Evolutionary conservation across 805 yeast genomes (phyloP).

Genomic region (Wickerhamiella nectarea): DNA sequence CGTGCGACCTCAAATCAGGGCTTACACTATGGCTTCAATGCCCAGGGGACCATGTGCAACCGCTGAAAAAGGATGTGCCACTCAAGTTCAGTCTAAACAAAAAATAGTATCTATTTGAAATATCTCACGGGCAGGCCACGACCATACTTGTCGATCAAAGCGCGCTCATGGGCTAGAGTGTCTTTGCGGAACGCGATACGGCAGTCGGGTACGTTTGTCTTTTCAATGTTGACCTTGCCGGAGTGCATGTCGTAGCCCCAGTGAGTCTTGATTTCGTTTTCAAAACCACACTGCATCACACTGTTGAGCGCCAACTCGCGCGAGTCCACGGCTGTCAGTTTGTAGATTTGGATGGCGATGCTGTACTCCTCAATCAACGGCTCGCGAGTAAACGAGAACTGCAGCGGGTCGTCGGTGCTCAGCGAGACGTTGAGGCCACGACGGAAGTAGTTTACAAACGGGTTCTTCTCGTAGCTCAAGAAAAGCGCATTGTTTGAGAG

Average conservation of each 20-base stretch:
- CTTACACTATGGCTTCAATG: too few species aligned
- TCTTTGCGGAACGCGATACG: constrained; percentile 75
- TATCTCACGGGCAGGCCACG: constrained; percentile 7
- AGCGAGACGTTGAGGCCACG: constrained; percentile 89
- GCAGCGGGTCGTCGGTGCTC: constrained; percentile 95
- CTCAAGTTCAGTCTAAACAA: too few species aligned
- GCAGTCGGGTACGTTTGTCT: constrained; percentile 87
- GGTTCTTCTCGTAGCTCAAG: constrained; percentile 92
- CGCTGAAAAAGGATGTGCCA: too few species aligned
- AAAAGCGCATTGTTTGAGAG: constrained; percentile 91
- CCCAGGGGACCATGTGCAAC: too few species aligned
- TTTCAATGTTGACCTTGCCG: constrained; percentile 72
- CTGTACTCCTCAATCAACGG: constrained; percentile 96
- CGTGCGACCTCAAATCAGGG: too few species aligned
- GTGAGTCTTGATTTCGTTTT: constrained; percentile 67
- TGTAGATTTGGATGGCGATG: constrained; percentile 95
- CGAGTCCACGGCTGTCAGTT: constrained; percentile 89
- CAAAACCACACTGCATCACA: constrained; percentile 90
- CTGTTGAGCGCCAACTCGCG: constrained; percentile 92
- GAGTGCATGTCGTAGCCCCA: constrained; percentile 60
- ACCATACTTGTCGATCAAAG: constrained; percentile 25
- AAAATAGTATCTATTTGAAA: too few species aligned
- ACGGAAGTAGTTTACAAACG: constrained; percentile 79
- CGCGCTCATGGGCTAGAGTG: constrained; percentile 60
- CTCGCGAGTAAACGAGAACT: constrained; percentile 91